These are phyloP conservation scores for Sphagnum fallax DNA, from an alignment of 228 moss, liverwort and hornwort species.

Conservation along the genomic window DNA sequence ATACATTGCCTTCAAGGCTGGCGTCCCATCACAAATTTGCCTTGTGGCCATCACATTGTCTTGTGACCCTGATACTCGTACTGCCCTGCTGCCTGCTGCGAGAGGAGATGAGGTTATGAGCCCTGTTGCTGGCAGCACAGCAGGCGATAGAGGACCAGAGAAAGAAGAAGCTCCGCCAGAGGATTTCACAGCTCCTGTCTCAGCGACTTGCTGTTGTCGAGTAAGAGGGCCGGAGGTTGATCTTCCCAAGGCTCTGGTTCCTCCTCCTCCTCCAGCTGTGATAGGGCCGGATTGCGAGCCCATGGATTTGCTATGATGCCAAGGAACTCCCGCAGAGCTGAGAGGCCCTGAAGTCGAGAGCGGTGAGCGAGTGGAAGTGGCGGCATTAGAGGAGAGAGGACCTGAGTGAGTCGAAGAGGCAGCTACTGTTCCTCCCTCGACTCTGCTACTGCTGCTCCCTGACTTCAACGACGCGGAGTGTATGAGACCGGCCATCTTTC, in stretches of 20 bases:
- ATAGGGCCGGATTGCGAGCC: constrained; percentile 31
- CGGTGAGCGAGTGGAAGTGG: constrained; percentile 9
- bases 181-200: too few species aligned
- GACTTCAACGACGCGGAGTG: neutral
- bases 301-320: constrained; percentile 44
- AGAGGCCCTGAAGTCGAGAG: constrained; percentile 50
- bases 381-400: constrained; percentile 19
- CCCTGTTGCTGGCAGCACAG: constrained; percentile 55
- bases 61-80: constrained; percentile 2
- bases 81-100: constrained; percentile 35
- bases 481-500: constrained; percentile 67
- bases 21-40: constrained; percentile 14
- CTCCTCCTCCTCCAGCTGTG: constrained; percentile 1
- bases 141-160: constrained; percentile 29
- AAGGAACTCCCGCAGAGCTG: constrained; percentile 43
- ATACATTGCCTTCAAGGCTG: constrained; percentile 13
- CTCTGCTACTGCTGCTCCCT: constrained; percentile 11
- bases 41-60: constrained; percentile 6
- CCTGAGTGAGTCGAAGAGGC: constrained; percentile 50
- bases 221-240: constrained; percentile 34
- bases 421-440: constrained; percentile 4
- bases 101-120: constrained; percentile 70
- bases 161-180: too few species aligned
- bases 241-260: constrained; percentile 7
- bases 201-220: neutral